Conservation (phyloP, 768 basidiomycete genomes). For the Roridomyces roridus region DNA sequence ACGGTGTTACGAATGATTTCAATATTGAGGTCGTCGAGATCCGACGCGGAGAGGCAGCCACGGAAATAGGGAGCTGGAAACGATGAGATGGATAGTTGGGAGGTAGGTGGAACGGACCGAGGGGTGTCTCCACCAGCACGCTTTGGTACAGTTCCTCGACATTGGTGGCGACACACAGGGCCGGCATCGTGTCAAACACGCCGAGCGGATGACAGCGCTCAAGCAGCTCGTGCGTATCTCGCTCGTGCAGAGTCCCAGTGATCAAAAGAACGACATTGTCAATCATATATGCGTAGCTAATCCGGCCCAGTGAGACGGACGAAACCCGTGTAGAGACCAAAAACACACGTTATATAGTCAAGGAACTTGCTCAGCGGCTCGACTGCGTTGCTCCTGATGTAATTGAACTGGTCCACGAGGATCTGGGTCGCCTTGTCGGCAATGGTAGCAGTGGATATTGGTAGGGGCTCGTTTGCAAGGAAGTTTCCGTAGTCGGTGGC, state of each 20-base stretch:
- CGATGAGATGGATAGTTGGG: neutral
- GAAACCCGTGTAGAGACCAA: conserved; percentile 8
- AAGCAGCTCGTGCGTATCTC: conserved; percentile 95
- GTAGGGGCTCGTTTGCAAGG: conserved; percentile 93
- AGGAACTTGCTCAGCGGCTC: conserved; percentile 91
- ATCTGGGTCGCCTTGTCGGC: conserved; percentile 96
- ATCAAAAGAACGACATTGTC: conserved; percentile 98
- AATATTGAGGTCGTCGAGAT: conserved; percentile 98
- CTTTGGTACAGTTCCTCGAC: conserved; percentile 98
- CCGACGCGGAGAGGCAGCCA: conserved; percentile 91
- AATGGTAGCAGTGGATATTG: conserved; percentile 92
- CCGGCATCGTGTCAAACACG: conserved; percentile 98
- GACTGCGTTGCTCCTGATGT: conserved; percentile 87
- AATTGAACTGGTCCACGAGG: conserved; percentile 98
- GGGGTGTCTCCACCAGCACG: conserved; percentile 95
- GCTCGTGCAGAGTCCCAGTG: conserved; percentile 94
- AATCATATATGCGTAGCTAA: conserved; percentile 98
- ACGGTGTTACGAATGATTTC: conserved; percentile 99
- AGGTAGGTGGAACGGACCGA: conserved; percentile 62
- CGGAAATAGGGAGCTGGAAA: conserved; percentile 90
- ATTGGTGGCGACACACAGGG: conserved; percentile 97
- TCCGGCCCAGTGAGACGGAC: conserved; percentile 21
- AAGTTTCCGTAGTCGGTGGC: conserved; percentile 99
- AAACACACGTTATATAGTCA: conserved; percentile 93
- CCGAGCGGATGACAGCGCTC: conserved; percentile 98